Base-by-base conservation (phyloP, 1,139 yeast species). In the Zygosaccharomyces sapae region DNA sequence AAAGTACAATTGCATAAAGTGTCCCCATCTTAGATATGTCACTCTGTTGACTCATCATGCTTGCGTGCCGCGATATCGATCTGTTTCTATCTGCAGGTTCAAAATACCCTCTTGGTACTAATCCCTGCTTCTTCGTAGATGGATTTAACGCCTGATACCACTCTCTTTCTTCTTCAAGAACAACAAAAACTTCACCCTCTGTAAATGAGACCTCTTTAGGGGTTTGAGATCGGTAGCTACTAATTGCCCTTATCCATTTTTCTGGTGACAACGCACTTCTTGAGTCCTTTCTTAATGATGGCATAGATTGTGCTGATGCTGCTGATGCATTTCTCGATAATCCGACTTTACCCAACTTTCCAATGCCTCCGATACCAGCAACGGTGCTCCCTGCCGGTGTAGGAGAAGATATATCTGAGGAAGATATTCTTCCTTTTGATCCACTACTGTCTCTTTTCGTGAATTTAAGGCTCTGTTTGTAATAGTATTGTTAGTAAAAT, bases 71-170 rank as follows among this genome's bases (percentile, higher is more conserved):
- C 5, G 57, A 51, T n/a, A 52, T 44, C 22, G 67, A 65, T 50
- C 68, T 60, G 4, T 67, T 60, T 53, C 87, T 76, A 54, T 81
- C 82, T 55, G 89, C 82, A 13, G 81, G 83, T 67, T 89, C 95
- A 66, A 92, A 92, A 66, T 85, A 84, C 22, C 81, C 71, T 42
- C 81, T 81, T 3, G 97, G 97, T 1, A 92, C 97, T 79, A 86
- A 80, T 1, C 98, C 98, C 48, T 79, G 75, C 25, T 76, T 70
- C 56, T 83, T 80, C 12, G 86, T 78, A 50, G 86, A 80, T 10
- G 97, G 97, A 65, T 90, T 90, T 45, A 82, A 80, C 3, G 96
- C 97, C 61, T 88, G 92, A 60, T 81, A 87, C 92, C 95, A 88
- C 48, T 77, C 80, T 41, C 75, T 72, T 55, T 81, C 85, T 50